Base-by-base conservation (phyloP, 2,329 filamentous ascomycete genomes). In the Calcarisporium arbuscula region DNA sequence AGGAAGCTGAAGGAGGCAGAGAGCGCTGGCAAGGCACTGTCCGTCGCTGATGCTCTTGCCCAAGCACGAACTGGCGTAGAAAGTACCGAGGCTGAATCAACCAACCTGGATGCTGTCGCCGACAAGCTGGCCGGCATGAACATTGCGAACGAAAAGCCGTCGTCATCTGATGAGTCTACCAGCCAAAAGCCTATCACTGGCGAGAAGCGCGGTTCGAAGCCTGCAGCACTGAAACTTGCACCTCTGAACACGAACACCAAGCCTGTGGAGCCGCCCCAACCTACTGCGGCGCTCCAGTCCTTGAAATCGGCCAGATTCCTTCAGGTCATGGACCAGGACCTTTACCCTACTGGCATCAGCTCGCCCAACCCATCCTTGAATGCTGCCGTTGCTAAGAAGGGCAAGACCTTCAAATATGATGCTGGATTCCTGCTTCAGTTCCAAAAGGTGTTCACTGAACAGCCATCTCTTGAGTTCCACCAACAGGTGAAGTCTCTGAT, bases 351-450 rank as follows among this genome's bases (percentile, higher is more conserved):
- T 5, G 84, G 85, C 35, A 83, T 96, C 57, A 77, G 74, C 41
- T 95, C 89, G 18, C 92, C 92, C 7, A 96, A 95, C 63, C 87
- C 90, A 9, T 85, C 90, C 4, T 67, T 95, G 45, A 98, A 96
- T 60, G 69, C 75, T 26, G 83, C 83, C 12, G 83, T 86, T 19
- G 72, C 77, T 21, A 85, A 83, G 60, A 90, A 89, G 66, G 79
- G 78, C 41, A 83, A 80, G 59, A 82, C 79, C 27, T 94, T 94
- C 69, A 89, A 94, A 60, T 98, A 98, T 61, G 88, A 96, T 64
- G 85, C 89, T 52, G 82, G 83, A 50, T 98, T 98, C 70, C 68
- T 98, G 64, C 72, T 98, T 19, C 92, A 98, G 57, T 98, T 98
- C 72, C 86, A 95, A 65, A 77, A 77, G 50, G 87, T 95, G 15